These are phyloP conservation scores for fission yeast (Schizosaccharomyces pombe) DNA, from an alignment of 805 yeast genomes.

Conservation along the genomic window DNA sequence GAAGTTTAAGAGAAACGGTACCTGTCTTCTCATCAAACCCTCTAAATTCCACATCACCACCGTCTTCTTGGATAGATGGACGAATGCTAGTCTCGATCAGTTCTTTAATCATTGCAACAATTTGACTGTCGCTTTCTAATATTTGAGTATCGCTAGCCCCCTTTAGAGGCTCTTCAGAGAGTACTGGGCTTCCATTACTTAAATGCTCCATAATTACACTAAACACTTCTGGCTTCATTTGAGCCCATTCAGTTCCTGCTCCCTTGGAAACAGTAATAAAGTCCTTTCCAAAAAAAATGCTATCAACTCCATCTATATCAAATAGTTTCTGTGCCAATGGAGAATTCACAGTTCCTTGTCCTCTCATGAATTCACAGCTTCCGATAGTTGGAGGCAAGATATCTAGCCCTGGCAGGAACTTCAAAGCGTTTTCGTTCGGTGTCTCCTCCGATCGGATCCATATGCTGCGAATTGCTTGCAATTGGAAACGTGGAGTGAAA, in stretches of 20 bases:
- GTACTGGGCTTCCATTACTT: conserved; percentile 16
- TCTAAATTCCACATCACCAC: conserved; percentile 82
- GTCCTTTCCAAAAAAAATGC: conserved; percentile 61
- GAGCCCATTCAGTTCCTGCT: conserved; percentile 40
- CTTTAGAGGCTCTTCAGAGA: conserved; percentile 25
- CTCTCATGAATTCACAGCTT: conserved; percentile 49
- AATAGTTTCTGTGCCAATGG: conserved; percentile 59
- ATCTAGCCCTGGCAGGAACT: conserved; percentile 46
- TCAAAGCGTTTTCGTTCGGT: conserved; percentile 68
- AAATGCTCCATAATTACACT: conserved; percentile 24
- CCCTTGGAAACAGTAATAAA: conserved; percentile 62
- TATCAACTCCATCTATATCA: conserved; percentile 48
- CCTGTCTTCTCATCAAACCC: conserved; percentile 74
- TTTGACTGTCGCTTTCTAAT: conserved; percentile 50
- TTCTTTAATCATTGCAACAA: conserved; percentile 74
- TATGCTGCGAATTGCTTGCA: not conserved
- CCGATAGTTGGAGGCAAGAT: conserved; percentile 32
- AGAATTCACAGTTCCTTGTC: conserved; percentile 51
- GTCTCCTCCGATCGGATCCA: conserved; percentile 59
- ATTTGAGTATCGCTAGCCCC: conserved; percentile 22
- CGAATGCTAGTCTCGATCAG: conserved; percentile 80
- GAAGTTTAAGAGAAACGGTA: conserved; percentile 62
- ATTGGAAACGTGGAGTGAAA: not conserved
- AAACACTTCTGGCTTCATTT: conserved; percentile 40
- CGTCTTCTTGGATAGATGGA: conserved; percentile 96